phyloP scores from a whole-genome alignment of 2,329 filamentous ascomycete genomes.

The Penicillium decumbens region DNA sequence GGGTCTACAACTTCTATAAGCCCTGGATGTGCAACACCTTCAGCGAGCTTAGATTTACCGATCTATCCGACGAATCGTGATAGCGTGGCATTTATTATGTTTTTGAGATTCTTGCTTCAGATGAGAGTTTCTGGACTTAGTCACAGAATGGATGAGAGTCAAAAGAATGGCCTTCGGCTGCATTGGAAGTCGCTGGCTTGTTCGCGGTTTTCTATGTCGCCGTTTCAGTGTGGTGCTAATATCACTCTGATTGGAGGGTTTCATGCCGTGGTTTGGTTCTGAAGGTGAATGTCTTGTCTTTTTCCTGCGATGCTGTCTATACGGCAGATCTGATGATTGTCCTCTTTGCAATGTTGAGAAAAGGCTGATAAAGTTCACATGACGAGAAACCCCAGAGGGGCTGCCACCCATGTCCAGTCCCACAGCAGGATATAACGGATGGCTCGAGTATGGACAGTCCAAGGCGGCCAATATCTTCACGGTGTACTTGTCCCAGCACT shows the following conservation, averaged over 20 bases:
- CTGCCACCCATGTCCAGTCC: conserved; percentile 13
- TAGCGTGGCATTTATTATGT: neutral
- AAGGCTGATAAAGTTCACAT: conserved; percentile 9
- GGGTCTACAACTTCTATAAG: neutral
- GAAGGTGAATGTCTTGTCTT: conserved; percentile 12
- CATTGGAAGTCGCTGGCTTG: conserved; percentile 24
- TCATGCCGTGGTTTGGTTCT: conserved; percentile 32
- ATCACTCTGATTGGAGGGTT: conserved; percentile 32
- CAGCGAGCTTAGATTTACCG: neutral
- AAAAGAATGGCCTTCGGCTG: conserved; percentile 14
- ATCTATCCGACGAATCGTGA: neutral
- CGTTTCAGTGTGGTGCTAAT: conserved; percentile 31
- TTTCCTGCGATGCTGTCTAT: neutral
- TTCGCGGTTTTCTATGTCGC: conserved; percentile 31
- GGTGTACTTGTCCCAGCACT: conserved; percentile 30
- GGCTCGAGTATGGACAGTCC: conserved; percentile 44
- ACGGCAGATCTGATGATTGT: neutral
- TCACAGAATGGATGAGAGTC: neutral
- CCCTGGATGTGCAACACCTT: neutral
- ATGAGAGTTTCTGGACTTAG: neutral
- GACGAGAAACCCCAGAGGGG: conserved; percentile 11
- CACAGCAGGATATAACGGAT: conserved; percentile 30
- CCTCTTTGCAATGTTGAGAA: conserved; percentile 23
- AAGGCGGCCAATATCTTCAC: conserved; percentile 50
- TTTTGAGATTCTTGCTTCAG: neutral